These are phyloP conservation scores for Yamadazyma nakazawae DNA, from an alignment of 805 yeast species.

Conservation along the genomic window DNA sequence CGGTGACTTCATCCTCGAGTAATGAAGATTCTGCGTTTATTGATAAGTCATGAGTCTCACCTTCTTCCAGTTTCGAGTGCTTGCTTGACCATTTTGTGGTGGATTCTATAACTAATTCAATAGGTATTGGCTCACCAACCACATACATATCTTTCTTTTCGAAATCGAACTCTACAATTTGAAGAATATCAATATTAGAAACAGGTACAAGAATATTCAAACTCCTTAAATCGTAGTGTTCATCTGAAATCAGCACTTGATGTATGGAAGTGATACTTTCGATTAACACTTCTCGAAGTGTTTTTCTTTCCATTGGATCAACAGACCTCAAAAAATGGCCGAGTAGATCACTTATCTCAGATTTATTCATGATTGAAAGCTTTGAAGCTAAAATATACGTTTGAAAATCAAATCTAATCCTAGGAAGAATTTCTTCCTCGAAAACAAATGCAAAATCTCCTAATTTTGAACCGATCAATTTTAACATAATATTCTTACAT, in stretches of 20 bases:
- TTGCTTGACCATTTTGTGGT: conserved; percentile 41
- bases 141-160: conserved; percentile 41
- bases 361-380: conserved; percentile 6
- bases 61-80: conserved; percentile 1
- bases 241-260: not conserved
- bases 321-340: not conserved
- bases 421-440: conserved; percentile 4
- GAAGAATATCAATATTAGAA: conserved; percentile 60
- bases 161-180: conserved; percentile 49
- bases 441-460: not conserved
- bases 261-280: not conserved
- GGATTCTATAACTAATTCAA: conserved; percentile 42
- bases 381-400: conserved; percentile 4
- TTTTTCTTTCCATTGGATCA: not conserved
- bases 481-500: conserved; percentile 19
- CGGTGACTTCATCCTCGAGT: conserved; percentile 10
- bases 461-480: not conserved
- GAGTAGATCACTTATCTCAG: conserved; percentile 1
- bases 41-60: conserved; percentile 10
- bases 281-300: not conserved
- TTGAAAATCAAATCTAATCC: conserved; percentile 10
- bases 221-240: not conserved
- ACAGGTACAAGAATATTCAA: conserved; percentile 50
- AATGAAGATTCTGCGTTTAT: conserved; percentile 24
- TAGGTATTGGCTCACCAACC: conserved; percentile 63